Evolutionary conservation across 805 yeast genomes (phyloP).

Genomic region (Saturnispora ahearnii): DNA sequence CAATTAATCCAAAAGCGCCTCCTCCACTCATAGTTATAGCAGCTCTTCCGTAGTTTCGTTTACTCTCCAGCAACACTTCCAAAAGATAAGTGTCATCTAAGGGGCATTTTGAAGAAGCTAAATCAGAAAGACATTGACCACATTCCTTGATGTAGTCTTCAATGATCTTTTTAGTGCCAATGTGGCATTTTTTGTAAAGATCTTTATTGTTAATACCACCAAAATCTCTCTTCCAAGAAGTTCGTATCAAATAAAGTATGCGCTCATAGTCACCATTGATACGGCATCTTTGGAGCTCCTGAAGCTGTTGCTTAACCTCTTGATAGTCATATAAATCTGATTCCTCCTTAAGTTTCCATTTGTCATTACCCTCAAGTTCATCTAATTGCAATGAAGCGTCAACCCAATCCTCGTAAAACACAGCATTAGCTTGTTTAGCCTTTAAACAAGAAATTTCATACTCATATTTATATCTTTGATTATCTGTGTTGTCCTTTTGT

Average conservation of each 20-base stretch:
- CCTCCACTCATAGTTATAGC: conserved; percentile 96
- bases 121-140: conserved; percentile 34
- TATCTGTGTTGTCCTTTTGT: background rate
- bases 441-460: conserved; percentile 3
- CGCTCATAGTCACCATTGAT: conserved; percentile 44
- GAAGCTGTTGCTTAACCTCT: conserved; percentile 43
- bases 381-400: conserved; percentile 58
- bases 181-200: conserved; percentile 66
- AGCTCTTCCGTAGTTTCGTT: conserved; percentile 88
- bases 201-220: conserved; percentile 82
- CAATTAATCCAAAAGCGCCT: conserved; percentile 86
- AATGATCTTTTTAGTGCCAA: conserved; percentile 78
- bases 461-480: background rate
- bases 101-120: conserved; percentile 31
- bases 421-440: conserved; percentile 36
- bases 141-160: conserved; percentile 82
- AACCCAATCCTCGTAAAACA: conserved; percentile 53
- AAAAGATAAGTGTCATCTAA: conserved; percentile 63
- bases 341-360: conserved; percentile 61
- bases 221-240: conserved; percentile 75
- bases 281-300: conserved; percentile 54
- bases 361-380: conserved; percentile 47
- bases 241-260: conserved; percentile 66
- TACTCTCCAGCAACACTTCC: conserved; percentile 75
- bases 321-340: conserved; percentile 68